Base-by-base conservation (phyloP, 306 rosid genomes). In the Vigna reflexopilosa region DNA sequence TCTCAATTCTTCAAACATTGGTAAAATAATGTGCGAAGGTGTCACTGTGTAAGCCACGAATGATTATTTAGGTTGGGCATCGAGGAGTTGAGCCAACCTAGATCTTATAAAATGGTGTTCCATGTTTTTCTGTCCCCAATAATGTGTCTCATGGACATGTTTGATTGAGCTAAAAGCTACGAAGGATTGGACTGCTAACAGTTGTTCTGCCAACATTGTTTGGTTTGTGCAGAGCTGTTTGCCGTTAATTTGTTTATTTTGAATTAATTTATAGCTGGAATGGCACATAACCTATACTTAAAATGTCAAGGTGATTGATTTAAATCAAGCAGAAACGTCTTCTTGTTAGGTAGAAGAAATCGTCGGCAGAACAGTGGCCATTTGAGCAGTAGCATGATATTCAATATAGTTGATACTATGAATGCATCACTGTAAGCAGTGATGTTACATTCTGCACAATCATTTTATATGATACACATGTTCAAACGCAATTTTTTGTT, bases 211-310 rank as follows among this genome's bases (percentile, higher is more conserved):
- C 51, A 10, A 62, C 62, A 75, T 67, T 45, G 50, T 45, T 69
- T 26, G 36, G 51, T 72, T 17, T 78, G 56, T 63, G 62, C 71
- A 12, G 17, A 48, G 64, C 10, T 56, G 32, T 56, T 56, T 20
- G 34, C 15, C 38, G 36, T 69, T 42, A 16, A 45, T 45, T 12
- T 44, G 69, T 66, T 80, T 82, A 77, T 80, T 7, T 52, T 8
- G 1, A 52, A 85, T 83, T 67, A 77, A 75, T 24, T 44, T 57
- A 80, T 59, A 73, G 66, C 77, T 40, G 79, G 84, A 79, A 85
- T 87, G 84, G 26, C 81, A 70, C 86, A 48, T 22, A 14, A 12
- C 13, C 3, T 49, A 52, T 32, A 17, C 59, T 72, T 12, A 63
- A 49, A 28, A 26, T 19, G 17, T 16, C n/a, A 82, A 82, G 34